A percentile compares a stretch with the other conserved stretches of the same genome.
Conservation (phyloP, 2,329 filamentous ascomycete genomes). For the Pseudogymnoascus sp. region DNA sequence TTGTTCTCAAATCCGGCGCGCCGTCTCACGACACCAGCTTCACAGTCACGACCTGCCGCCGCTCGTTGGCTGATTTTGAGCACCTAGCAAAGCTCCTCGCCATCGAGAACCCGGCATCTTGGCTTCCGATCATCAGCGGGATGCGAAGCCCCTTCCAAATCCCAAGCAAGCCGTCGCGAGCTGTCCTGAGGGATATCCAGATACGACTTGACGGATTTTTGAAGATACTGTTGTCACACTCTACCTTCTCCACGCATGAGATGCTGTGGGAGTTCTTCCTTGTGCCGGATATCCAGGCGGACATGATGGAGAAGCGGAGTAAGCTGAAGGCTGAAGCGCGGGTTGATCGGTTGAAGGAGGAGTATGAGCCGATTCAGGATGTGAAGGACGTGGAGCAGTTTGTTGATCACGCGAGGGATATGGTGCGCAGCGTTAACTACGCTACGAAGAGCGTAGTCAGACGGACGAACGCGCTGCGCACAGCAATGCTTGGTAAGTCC, state of each 20-base stretch:
- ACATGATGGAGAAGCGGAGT: slow-evolving; percentile 83
- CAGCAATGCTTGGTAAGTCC: slow-evolving; percentile 49
- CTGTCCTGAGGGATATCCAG: slow-evolving; percentile 81
- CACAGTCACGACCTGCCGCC: slow-evolving; percentile 87
- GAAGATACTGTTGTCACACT: slow-evolving; percentile 75
- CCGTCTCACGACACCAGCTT: slow-evolving; percentile 74
- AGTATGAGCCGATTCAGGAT: slow-evolving; percentile 76
- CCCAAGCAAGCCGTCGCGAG: slow-evolving; percentile 80
- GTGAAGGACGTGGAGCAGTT: slow-evolving; percentile 88
- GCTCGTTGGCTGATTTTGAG: slow-evolving; percentile 84
- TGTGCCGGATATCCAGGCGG: slow-evolving; percentile 82
- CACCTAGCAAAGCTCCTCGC: slow-evolving; percentile 75
- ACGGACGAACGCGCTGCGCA: slow-evolving; percentile 63
- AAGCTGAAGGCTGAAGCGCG: slow-evolving; percentile 77
- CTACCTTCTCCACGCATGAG: slow-evolving; percentile 91
- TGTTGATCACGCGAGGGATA: slow-evolving; percentile 81
- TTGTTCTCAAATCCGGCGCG: slow-evolving; percentile 89
- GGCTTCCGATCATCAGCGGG: slow-evolving; percentile 72
- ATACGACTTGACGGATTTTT: slow-evolving; percentile 79
- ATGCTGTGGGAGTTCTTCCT: slow-evolving; percentile 99
- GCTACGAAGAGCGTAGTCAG: slow-evolving; percentile 76
- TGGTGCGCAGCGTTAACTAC: slow-evolving; percentile 75
- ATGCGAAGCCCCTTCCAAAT: slow-evolving; percentile 86
- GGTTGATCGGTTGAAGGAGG: slow-evolving; percentile 76
- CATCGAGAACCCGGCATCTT: slow-evolving; percentile 88